phyloP scores from a whole-genome alignment of 768 basidiomycete species.

The Russula abietina region DNA sequence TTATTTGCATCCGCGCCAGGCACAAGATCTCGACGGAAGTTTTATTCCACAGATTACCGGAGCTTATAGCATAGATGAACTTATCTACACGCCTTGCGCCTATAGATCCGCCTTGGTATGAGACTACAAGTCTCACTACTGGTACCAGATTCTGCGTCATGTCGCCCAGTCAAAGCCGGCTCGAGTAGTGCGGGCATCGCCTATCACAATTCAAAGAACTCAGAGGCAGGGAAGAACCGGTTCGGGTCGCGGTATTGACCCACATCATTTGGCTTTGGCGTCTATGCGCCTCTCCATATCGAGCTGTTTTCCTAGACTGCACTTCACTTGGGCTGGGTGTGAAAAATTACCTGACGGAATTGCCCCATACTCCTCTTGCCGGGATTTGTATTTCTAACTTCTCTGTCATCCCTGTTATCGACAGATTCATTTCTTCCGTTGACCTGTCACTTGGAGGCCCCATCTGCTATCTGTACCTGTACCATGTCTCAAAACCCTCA shows the following conservation, averaged over 20 bases:
- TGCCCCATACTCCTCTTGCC: slow-evolving; percentile 11
- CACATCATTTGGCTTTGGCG: slow-evolving; percentile 18
- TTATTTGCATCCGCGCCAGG: not conserved
- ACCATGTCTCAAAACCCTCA: slow-evolving; percentile 20
- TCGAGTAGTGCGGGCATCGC: not conserved
- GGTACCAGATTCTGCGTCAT: not conserved
- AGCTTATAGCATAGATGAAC: slow-evolving; percentile 1
- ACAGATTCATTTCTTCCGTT: slow-evolving; percentile 2
- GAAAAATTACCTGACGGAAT: slow-evolving; percentile 21
- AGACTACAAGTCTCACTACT: not conserved
- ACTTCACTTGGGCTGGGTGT: slow-evolving; percentile 22
- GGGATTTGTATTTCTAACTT: slow-evolving; percentile 17
- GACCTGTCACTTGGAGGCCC: not conserved
- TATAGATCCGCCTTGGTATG: not conserved
- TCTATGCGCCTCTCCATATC: slow-evolving; percentile 16
- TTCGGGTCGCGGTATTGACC: slow-evolving; percentile 5
- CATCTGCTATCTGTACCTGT: not conserved
- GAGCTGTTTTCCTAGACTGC: slow-evolving; percentile 7
- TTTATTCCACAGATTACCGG: slow-evolving; percentile 13
- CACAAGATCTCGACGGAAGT: slow-evolving; percentile 5
- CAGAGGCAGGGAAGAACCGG: not conserved
- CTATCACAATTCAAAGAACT: not conserved
- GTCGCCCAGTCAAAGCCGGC: not conserved
- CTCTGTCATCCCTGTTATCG: slow-evolving; percentile 13
- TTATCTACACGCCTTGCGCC: not conserved